Conservation (phyloP, 768 basidiomycete genomes). For the Russula foetens region DNA sequence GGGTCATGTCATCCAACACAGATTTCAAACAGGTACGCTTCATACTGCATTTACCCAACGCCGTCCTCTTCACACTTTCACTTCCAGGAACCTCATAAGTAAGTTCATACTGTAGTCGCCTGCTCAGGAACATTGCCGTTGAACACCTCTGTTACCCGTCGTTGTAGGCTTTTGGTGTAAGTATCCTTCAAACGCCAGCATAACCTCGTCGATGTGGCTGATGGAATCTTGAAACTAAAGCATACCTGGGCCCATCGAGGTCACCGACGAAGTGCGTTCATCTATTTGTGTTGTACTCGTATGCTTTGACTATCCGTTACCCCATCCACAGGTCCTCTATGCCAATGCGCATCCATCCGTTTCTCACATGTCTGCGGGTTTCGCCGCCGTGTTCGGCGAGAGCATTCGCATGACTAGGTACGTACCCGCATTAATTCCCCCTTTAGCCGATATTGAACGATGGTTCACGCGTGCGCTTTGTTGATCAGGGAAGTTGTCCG, state of each 20-base stretch:
- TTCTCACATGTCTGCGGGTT: slow-evolving; percentile 85
- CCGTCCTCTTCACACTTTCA: slow-evolving; percentile 4
- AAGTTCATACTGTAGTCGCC: slow-evolving; percentile 22
- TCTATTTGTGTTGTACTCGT: not conserved
- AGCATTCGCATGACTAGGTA: slow-evolving; percentile 79
- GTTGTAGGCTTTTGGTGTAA: slow-evolving; percentile 23
- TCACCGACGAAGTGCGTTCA: slow-evolving; percentile 46
- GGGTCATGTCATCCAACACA: slow-evolving; percentile 24
- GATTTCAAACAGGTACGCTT: slow-evolving; percentile 29
- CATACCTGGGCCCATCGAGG: slow-evolving; percentile 50
- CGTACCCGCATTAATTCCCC: slow-evolving; percentile 18
- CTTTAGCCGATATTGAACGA: slow-evolving; percentile 1
- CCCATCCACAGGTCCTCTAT: slow-evolving; percentile 57
- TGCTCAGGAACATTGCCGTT: not conserved
- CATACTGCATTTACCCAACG: not conserved
- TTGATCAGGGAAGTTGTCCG: slow-evolving; percentile 59
- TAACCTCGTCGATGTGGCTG: slow-evolving; percentile 13
- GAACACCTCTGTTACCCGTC: not conserved
- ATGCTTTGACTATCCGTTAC: not conserved
- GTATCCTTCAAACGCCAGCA: not conserved
- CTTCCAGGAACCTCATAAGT: slow-evolving; percentile 42
- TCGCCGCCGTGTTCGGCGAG: slow-evolving; percentile 82
- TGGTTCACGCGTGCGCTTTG: not conserved
- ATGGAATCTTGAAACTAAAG: slow-evolving; percentile 20
- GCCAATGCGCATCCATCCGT: slow-evolving; percentile 91